Conservation (phyloP, 305 asterid genomes). For the Caryopteris hybrid region DNA sequence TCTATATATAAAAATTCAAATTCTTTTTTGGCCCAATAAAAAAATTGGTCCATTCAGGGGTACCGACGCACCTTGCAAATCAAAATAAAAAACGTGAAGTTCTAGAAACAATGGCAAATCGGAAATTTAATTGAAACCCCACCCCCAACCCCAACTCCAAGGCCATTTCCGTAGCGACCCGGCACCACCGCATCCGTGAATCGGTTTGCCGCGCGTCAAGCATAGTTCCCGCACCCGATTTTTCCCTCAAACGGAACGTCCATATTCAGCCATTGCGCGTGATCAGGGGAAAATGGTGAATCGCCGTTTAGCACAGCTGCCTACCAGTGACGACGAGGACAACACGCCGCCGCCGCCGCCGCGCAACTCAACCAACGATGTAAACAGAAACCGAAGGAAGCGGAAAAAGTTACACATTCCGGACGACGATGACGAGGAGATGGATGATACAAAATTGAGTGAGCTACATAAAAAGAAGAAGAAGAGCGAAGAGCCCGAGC, state of each 20-base stretch:
- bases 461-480: constrained; percentile 18
- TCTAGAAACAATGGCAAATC: constrained; percentile 11
- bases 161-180: background rate
- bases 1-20: too few species aligned
- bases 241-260: background rate
- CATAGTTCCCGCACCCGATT: background rate
- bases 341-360: constrained; percentile 22
- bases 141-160: background rate
- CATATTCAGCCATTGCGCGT: background rate
- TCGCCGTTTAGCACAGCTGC: constrained; percentile 36
- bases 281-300: constrained; percentile 34
- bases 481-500: constrained; percentile 22
- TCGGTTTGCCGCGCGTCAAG: constrained; percentile 6
- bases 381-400: constrained; percentile 19
- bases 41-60: too few species aligned
- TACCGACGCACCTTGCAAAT: too few species aligned
- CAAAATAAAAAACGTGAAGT: background rate
- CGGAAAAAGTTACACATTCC: constrained; percentile 35
- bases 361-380: constrained; percentile 22
- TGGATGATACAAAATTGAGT: constrained; percentile 14
- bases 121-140: background rate
- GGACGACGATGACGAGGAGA: constrained; percentile 36
- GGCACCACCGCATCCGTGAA: background rate
- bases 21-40: too few species aligned
- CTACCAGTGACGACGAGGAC: constrained; percentile 47